Conservation (phyloP, 768 basidiomycete genomes). For the Rhizopogon sp. region DNA sequence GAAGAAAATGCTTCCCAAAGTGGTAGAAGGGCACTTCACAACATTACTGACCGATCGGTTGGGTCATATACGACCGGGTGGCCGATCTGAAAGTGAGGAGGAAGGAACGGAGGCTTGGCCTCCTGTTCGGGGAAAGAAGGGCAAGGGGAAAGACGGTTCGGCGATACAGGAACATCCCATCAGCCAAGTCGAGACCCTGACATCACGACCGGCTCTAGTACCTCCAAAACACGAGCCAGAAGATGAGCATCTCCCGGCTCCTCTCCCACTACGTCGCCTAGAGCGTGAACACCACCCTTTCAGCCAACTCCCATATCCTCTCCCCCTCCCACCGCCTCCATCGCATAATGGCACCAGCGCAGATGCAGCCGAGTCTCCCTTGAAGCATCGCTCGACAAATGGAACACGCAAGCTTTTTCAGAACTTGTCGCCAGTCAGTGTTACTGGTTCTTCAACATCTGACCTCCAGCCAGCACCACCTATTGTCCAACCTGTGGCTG, state of each 20-base stretch:
- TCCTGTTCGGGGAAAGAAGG: neutral
- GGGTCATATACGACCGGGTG: neutral
- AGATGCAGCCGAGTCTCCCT: neutral
- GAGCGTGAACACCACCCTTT: constrained; percentile 4
- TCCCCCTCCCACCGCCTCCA: neutral
- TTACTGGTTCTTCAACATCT: neutral
- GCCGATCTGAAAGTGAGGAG: neutral
- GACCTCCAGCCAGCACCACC: neutral
- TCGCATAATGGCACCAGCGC: neutral
- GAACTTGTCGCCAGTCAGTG: neutral
- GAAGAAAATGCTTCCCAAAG: neutral
- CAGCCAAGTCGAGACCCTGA: neutral
- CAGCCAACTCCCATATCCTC: constrained; percentile 3
- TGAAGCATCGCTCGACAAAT: neutral
- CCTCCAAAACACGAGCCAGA: neutral
- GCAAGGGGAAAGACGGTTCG: neutral
- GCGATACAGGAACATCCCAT: neutral
- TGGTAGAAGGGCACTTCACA: neutral
- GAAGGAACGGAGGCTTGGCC: neutral
- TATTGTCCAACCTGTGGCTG: neutral
- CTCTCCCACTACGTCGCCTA: neutral
- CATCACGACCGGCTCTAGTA: neutral
- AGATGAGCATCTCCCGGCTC: neutral
- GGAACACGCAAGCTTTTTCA: neutral
- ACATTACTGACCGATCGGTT: neutral